Percentiles rank a stretch among this genome's conserved stretches.
phyloP scores from a whole-genome alignment of 768 basidiomycete species.

The Pilatotrama ljubarskyi region DNA sequence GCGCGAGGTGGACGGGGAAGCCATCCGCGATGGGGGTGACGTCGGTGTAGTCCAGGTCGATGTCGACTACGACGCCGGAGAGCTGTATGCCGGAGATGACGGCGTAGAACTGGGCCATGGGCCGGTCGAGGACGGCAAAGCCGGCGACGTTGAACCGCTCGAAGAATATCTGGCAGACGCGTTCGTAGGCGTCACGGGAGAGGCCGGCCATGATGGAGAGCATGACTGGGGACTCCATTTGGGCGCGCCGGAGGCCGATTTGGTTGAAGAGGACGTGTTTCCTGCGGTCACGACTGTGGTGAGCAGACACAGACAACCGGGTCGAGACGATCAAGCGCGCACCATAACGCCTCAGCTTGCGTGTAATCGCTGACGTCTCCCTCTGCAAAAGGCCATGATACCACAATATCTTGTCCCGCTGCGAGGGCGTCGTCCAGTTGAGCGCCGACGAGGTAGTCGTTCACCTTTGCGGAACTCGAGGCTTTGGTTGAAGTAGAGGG shows the following conservation, averaged over 20 bases:
- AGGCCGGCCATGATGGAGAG: conserved; percentile 68
- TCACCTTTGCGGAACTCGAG: conserved; percentile 53
- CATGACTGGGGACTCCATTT: conserved; percentile 86
- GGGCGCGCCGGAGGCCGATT: conserved; percentile 74
- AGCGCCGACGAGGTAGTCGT: conserved; percentile 81
- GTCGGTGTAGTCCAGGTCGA: conserved; percentile 75
- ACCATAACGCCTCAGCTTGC: conserved; percentile 91
- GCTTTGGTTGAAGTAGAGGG: conserved; percentile 45
- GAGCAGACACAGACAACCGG: not conserved
- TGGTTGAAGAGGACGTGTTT: conserved; percentile 79
- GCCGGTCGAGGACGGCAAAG: conserved; percentile 77
- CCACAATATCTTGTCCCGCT: conserved; percentile 66
- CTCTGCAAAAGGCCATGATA: conserved; percentile 84
- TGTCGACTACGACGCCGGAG: conserved; percentile 78
- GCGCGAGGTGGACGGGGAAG: conserved; percentile 54
- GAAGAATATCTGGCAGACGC: conserved; percentile 82
- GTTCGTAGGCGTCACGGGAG: conserved; percentile 67
- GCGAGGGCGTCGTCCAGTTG: conserved; percentile 80
- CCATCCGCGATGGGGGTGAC: conserved; percentile 79
- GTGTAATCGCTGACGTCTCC: conserved; percentile 75
- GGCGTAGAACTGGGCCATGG: conserved; percentile 82
- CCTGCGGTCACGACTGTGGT: conserved; percentile 49
- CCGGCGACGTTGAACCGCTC: conserved; percentile 91
- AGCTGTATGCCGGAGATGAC: conserved; percentile 44
- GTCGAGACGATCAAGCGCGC: conserved; percentile 27